phyloP scores from a whole-genome alignment of 176 grass and related monocot genomes.

The barley (Hordeum vulgare) region DNA sequence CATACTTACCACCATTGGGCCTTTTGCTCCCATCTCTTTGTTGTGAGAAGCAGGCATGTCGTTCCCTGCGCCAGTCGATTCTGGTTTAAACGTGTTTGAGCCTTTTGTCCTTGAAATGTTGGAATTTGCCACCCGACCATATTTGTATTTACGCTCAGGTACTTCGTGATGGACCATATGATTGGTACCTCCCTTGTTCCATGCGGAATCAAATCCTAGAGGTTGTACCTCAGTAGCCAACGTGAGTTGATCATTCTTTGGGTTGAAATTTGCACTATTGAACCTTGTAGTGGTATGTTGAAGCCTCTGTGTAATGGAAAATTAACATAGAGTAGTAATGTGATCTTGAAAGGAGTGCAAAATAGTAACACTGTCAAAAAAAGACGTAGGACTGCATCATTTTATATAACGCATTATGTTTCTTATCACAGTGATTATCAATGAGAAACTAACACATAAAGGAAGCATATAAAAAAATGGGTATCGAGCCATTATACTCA shows the following conservation, averaged over 20 bases:
- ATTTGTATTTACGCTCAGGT: conserved; percentile 30
- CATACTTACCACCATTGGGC: conserved; percentile 32
- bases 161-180: not conserved
- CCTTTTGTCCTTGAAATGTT: conserved; percentile 24
- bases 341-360: not conserved
- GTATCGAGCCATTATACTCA: not conserved
- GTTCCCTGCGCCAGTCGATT: conserved; percentile 18
- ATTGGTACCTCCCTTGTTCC: conserved; percentile 21
- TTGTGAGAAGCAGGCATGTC: conserved; percentile 23
- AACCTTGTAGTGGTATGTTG: conserved; percentile 11
- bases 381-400: not conserved
- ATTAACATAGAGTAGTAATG: not conserved
- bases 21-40: conserved; percentile 31
- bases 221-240: conserved; percentile 16
- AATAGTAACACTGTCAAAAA: not conserved
- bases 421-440: not conserved
- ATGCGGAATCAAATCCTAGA: conserved; percentile 18
- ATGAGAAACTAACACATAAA: not conserved
- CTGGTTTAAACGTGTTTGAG: conserved; percentile 28
- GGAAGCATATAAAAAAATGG: not conserved
- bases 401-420: not conserved
- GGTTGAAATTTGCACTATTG: conserved; percentile 23
- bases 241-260: conserved; percentile 13
- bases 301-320: conserved; percentile 25
- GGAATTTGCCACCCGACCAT: conserved; percentile 31